Percentiles rank a stretch among this genome's conserved stretches.
Evolutionary conservation across 805 yeast genomes (phyloP).

Genomic region (Starmerella tilneyi): DNA sequence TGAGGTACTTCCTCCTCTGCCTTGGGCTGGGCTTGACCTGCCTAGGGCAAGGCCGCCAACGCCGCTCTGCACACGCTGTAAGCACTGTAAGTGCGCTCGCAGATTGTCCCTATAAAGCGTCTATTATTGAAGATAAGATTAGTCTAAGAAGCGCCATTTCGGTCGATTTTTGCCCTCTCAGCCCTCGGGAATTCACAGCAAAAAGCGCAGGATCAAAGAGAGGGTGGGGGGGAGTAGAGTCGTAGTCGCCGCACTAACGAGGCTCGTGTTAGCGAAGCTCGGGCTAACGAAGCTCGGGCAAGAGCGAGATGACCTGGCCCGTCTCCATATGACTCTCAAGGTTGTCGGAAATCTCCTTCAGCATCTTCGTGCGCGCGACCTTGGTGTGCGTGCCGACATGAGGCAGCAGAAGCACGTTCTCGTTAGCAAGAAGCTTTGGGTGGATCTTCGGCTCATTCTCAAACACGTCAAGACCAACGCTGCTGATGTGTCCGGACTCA

Average conservation of each 20-base stretch:
- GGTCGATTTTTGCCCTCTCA: too few species aligned
- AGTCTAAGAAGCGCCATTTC: too few species aligned
- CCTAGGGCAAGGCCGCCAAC: too few species aligned
- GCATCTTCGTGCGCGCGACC: slow-evolving; percentile 57
- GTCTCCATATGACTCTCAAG: slow-evolving; percentile 46
- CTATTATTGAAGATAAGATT: too few species aligned
- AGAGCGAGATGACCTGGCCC: slow-evolving; percentile 62
- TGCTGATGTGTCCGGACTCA: slow-evolving; percentile 41
- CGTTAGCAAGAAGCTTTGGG: slow-evolving; percentile 38
- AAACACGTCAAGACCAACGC: slow-evolving; percentile 52
- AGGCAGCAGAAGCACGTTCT: slow-evolving; percentile 44
- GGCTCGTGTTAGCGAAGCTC: neutral
- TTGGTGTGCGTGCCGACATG: slow-evolving; percentile 41
- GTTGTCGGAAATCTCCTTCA: slow-evolving; percentile 63
- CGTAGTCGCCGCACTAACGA: neutral
- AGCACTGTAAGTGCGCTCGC: too few species aligned
- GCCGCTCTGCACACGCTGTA: too few species aligned
- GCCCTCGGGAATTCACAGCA: too few species aligned
- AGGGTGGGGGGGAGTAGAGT: too few species aligned
- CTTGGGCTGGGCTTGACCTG: too few species aligned
- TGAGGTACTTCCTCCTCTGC: too few species aligned
- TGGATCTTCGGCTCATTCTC: slow-evolving; percentile 48
- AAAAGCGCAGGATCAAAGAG: too few species aligned
- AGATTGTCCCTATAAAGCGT: too few species aligned
- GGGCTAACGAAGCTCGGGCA: slow-evolving; percentile 51